Evolutionary conservation across 352 stramenopile genomes (phyloP), one percentile per base, ranked within the genome.

Genomic region (Phytophthora citricola): DNA sequence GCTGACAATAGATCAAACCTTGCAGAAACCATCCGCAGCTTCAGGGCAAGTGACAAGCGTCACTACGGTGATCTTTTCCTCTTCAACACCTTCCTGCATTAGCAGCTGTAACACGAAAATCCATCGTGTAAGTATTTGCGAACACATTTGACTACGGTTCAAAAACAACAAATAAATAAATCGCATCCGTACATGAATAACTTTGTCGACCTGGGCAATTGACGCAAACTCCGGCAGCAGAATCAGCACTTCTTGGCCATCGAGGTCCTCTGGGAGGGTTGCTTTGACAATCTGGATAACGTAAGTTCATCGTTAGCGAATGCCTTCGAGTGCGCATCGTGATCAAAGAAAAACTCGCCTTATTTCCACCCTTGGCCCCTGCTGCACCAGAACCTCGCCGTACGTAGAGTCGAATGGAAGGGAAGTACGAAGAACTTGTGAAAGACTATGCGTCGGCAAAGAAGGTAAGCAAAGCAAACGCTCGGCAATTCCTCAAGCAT

Each of bases 31-130:
- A 58, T 94, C 87, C 5, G 85, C 85, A n/a, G 76, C 87, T 59
- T 92, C 85, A 0, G 83, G 87, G 51, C 84, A 92, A 29, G 85
- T 95, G 9, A 94, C 83, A 8, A 95, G 75, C 12, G 85, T 91
- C 17, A 94, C 84, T 3, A 95, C 71, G 24, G 87, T 92, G 41
- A 95, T 89, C 57, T 93, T 85, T 40, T 90, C 83, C 45, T 92
- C 75, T 31, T 88, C 71, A 0, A 92, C 87, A 27, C 85, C 85
- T 58, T 90, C 69, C 22, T 93, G 80, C 32, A 79, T 85, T 40
- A 95, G 63, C 27, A 91, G 66, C 85, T 95, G 39, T 22, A 50
- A 53, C 31, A 45, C n/a, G 54, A 12, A 27, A 45, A 6, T 22
- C 5, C 20, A 55, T 38, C 41, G 10, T 48, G 24, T 36, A 36